These are phyloP conservation scores for Lactarius vividus DNA, from an alignment of 768 basidiomycete species.

Conservation along the genomic window DNA sequence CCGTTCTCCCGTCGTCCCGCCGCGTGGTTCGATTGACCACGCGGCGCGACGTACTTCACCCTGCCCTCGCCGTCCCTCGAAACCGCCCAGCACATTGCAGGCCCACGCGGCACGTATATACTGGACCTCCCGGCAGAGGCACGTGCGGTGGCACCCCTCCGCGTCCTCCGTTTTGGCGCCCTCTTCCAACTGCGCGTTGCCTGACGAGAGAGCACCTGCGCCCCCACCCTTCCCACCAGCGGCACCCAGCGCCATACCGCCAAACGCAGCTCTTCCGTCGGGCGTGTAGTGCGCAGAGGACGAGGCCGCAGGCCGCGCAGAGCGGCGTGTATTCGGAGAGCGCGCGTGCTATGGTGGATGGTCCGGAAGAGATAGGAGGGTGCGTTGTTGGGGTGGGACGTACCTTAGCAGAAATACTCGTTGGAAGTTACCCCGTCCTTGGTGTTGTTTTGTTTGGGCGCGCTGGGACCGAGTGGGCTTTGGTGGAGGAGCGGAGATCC, in stretches of 20 bases:
- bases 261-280: neutral
- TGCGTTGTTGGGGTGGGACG: neutral
- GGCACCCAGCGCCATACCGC: neutral
- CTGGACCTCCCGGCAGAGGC: constrained; percentile 20
- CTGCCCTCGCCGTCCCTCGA: constrained; percentile 5
- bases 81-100: constrained; percentile 18
- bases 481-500: no score
- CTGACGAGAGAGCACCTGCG: constrained; percentile 16
- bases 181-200: neutral
- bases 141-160: neutral
- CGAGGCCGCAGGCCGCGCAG: constrained; percentile 25
- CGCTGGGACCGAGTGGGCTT: neutral
- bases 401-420: constrained; percentile 27
- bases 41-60: constrained; percentile 16
- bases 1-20: neutral
- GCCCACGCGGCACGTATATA: constrained; percentile 16
- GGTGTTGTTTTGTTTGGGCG: no score
- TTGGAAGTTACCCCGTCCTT: no score
- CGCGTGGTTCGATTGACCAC: neutral
- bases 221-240: neutral
- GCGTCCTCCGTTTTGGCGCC: neutral
- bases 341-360: neutral
- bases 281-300: constrained; percentile 23
- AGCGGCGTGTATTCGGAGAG: constrained; percentile 25
- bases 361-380: neutral